Evolutionary conservation across 805 yeast species (phyloP).

Genomic region (Cephaloascus fragrans): DNA sequence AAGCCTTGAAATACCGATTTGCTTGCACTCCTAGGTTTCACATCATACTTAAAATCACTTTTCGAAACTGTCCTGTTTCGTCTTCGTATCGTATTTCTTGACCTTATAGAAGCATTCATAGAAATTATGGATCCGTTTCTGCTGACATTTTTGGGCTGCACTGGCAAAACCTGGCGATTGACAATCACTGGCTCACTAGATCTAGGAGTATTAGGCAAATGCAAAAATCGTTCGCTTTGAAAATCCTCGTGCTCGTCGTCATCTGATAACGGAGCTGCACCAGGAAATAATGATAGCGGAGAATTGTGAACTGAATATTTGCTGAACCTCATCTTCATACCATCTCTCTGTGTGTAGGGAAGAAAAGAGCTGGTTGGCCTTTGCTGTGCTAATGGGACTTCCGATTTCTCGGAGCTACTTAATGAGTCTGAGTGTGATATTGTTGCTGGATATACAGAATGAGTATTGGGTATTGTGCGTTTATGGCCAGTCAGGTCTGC

Average conservation of each 20-base stretch:
- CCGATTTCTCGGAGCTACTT: not conserved
- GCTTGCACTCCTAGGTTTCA: not conserved
- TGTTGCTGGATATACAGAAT: too few relatives aligned
- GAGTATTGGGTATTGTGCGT: too few relatives aligned
- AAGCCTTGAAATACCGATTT: too few relatives aligned
- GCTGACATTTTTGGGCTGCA: not conserved
- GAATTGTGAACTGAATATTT: not conserved
- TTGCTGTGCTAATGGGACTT: not conserved
- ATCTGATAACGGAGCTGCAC: not conserved
- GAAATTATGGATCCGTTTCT: conserved; percentile 21
- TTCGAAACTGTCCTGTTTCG: conserved; percentile 18
- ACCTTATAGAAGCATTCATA: conserved; percentile 17
- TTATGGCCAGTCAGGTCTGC: too few relatives aligned
- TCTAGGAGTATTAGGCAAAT: not conserved
- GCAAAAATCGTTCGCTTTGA: not conserved
- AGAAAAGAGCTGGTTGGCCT: not conserved
- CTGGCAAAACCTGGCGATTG: not conserved
- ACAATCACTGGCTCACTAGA: not conserved
- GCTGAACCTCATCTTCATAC: not conserved
- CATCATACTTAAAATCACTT: conserved; percentile 2
- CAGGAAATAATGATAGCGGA: not conserved
- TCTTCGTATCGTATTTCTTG: conserved; percentile 17
- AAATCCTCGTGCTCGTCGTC: not conserved
- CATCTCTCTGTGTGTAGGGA: not conserved
- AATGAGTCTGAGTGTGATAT: not conserved